phyloP scores from a whole-genome alignment of 805 yeast genomes.

The Starmerella vitae region DNA sequence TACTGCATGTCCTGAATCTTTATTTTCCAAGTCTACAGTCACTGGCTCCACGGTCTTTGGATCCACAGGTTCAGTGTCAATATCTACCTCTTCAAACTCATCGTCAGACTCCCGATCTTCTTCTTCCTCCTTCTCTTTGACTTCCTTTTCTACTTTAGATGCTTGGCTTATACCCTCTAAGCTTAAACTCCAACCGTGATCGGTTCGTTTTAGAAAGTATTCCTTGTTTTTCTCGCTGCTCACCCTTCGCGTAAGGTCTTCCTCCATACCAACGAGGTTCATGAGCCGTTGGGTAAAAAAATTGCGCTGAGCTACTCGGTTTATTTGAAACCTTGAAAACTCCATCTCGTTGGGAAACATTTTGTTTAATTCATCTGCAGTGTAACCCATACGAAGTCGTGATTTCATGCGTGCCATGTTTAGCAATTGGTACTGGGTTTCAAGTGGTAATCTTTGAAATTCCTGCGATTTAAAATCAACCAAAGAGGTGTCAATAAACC shows the following conservation, averaged over 20 bases:
- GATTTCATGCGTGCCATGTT: conserved; percentile 74
- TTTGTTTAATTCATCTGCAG: conserved; percentile 72
- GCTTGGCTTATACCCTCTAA: conserved; percentile 34
- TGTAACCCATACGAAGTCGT: conserved; percentile 85
- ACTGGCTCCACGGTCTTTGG: neutral
- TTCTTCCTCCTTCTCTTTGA: conserved; percentile 16
- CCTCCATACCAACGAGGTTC: conserved; percentile 69
- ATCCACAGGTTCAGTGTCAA: conserved; percentile 19
- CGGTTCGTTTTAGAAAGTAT: conserved; percentile 61
- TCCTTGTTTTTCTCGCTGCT: conserved; percentile 72
- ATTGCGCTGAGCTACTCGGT: conserved; percentile 84
- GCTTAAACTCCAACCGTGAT: conserved; percentile 74
- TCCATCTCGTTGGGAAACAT: conserved; percentile 78
- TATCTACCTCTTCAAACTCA: conserved; percentile 62
- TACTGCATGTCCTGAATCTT: too few relatives aligned
- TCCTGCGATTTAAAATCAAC: conserved; percentile 76
- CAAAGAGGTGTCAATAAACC: conserved; percentile 30
- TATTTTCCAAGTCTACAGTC: neutral
- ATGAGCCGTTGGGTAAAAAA: conserved; percentile 76
- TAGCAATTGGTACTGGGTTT: conserved; percentile 77
- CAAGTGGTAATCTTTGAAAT: conserved; percentile 61
- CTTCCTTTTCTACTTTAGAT: conserved; percentile 4
- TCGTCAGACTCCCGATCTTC: conserved; percentile 34
- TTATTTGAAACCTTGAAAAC: conserved; percentile 83
- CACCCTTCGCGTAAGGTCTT: conserved; percentile 39